phyloP scores from a whole-genome alignment of 2,329 filamentous ascomycete species.

The Fusarium sp. region DNA sequence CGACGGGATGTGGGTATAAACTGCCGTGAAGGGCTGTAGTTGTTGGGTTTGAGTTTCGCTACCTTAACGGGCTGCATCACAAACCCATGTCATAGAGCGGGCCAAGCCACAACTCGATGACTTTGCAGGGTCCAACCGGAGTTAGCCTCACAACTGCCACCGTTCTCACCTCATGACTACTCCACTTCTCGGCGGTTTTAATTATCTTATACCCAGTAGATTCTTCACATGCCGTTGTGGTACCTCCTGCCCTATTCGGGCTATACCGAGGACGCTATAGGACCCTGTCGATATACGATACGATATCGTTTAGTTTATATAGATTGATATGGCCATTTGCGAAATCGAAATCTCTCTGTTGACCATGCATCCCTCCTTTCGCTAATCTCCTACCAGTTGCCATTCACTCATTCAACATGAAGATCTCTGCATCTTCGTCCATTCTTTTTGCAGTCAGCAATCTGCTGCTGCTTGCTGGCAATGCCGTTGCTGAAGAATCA shows the following conservation, averaged over 20 bases:
- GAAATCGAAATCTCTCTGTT: neutral
- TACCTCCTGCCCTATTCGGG: neutral
- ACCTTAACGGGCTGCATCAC: neutral
- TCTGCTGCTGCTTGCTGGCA: neutral
- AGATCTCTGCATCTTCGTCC: conserved; percentile 2
- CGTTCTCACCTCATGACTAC: conserved; percentile 2
- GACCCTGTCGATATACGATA: neutral
- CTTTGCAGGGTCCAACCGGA: neutral
- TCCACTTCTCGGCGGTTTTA: neutral
- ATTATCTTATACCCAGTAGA: neutral
- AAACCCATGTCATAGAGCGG: conserved; percentile 25
- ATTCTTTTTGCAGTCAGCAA: conserved; percentile 4
- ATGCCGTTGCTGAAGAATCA: neutral
- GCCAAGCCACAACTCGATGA: conserved; percentile 13
- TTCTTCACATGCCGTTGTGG: neutral
- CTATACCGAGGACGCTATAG: conserved; percentile 3
- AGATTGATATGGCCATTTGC: neutral
- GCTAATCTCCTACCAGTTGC: neutral
- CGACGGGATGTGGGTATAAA: conserved; percentile 24
- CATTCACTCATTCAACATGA: neutral
- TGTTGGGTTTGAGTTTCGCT: conserved; percentile 3
- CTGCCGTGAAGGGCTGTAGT: neutral
- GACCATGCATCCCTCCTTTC: neutral
- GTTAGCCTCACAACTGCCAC: conserved; percentile 7
- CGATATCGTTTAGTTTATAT: neutral